Conservation (phyloP, 306 rosid species). For the Sindora glabra region DNA sequence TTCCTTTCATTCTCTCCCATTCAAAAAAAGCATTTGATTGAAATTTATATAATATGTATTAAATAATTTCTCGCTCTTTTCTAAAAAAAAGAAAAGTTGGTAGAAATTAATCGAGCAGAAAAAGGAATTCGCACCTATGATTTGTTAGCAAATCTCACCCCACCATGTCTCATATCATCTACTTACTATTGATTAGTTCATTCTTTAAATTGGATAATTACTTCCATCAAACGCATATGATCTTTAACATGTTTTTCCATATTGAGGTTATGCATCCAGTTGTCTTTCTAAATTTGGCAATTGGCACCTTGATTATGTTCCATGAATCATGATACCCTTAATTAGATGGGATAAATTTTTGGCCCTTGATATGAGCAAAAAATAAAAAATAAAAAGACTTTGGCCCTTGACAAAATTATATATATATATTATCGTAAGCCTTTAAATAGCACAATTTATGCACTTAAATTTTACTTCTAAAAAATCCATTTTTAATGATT, state of each 20-base stretch:
- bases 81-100: slow-evolving; percentile 28
- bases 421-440: no score
- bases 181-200: slow-evolving; percentile 16
- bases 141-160: slow-evolving; percentile 38
- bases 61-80: no score
- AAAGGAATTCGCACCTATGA: slow-evolving; percentile 37
- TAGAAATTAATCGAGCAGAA: slow-evolving; percentile 28
- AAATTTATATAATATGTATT: no score
- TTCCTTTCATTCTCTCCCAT: no score
- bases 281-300: slow-evolving; percentile 30
- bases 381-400: no score
- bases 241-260: slow-evolving; percentile 15
- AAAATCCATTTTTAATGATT: no score
- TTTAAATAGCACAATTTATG: no score
- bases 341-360: slow-evolving; percentile 19
- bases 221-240: slow-evolving; percentile 16
- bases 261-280: slow-evolving; percentile 22
- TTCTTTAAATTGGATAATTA: slow-evolving; percentile 10
- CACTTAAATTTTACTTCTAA: no score
- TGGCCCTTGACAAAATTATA: no score
- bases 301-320: background rate
- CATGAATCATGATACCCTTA: background rate
- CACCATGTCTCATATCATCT: slow-evolving; percentile 34
- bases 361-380: no score
- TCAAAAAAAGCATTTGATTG: no score